These are phyloP conservation scores for Cyclanthera cordifolia DNA, from an alignment of 306 rosid species.

Conservation along the genomic window DNA sequence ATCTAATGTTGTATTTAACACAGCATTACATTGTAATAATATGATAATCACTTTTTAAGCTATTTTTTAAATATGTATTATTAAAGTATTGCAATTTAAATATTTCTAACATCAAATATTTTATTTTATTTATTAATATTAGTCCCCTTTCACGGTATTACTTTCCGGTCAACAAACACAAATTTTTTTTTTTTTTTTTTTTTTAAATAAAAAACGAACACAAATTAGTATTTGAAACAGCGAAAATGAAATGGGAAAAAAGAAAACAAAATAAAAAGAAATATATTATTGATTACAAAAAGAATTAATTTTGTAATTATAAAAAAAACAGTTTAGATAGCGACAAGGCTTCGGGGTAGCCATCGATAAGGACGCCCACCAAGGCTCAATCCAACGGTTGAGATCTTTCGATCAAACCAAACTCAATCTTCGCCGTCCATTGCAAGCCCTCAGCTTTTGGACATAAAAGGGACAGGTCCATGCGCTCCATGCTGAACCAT, in stretches of 20 bases:
- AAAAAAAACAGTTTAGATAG: constrained; percentile 16
- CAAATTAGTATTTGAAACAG: background rate
- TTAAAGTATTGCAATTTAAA: too few relatives aligned
- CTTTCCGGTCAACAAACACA: background rate
- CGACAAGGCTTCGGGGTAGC: constrained; percentile 21
- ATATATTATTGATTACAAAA: background rate
- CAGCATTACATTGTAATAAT: too few relatives aligned
- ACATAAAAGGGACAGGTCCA: constrained; percentile 32
- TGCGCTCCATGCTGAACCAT: constrained; percentile 32
- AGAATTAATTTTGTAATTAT: background rate
- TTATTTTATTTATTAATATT: background rate
- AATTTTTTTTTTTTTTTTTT: too few relatives aligned
- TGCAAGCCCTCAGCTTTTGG: constrained; percentile 24
- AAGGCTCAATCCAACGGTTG: constrained; percentile 12
- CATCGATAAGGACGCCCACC: constrained; percentile 24
- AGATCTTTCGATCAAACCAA: background rate
- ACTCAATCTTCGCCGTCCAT: constrained; percentile 18
- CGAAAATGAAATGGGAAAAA: background rate
- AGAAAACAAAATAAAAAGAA: background rate
- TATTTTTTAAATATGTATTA: too few relatives aligned
- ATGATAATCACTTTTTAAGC: too few relatives aligned
- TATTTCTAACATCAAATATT: too few relatives aligned
- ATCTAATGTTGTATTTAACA: too few relatives aligned
- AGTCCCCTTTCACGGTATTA: background rate
- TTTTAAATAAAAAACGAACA: background rate